Percentiles rank a stretch among this genome's conserved stretches.
Conservation (phyloP, 169 alveolate species). For the Plasmodium knowlesi region DNA sequence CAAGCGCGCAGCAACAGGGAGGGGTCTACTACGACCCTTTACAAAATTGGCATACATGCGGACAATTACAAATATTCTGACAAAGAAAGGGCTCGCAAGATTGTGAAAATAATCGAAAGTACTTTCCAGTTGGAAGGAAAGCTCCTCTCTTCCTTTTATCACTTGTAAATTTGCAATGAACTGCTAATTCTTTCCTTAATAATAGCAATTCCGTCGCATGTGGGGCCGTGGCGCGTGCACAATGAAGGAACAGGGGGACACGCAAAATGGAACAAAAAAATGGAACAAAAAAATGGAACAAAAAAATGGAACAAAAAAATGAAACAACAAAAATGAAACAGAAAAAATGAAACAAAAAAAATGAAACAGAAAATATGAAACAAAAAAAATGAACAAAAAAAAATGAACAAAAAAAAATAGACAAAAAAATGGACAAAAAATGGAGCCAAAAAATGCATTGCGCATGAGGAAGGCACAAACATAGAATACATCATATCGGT, state of each 20-base stretch:
- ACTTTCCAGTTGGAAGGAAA: conserved; percentile 5
- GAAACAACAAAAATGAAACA: background rate
- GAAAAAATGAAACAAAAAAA: background rate
- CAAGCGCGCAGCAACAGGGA: background rate
- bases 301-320: background rate
- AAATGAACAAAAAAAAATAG: too few relatives aligned
- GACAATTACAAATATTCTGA: conserved; percentile 13
- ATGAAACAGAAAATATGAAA: background rate
- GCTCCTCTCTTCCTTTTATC: conserved; percentile 9
- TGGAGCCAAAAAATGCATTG: background rate
- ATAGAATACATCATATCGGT: background rate
- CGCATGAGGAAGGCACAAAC: background rate
- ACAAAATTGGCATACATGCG: conserved; percentile 31
- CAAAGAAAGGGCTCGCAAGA: conserved; percentile 30
- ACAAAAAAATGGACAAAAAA: too few relatives aligned
- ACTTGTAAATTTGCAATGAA: conserved; percentile 75
- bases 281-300: background rate
- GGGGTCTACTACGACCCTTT: background rate
- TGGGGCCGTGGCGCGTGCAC: background rate
- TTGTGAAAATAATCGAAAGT: conserved; percentile 39
- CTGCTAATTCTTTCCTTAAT: conserved; percentile 50
- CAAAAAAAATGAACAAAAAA: background rate
- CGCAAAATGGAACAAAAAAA: background rate
- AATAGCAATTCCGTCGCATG: conserved; percentile 15
- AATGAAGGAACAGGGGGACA: background rate